A percentile compares a stretch with the other conserved stretches of the same genome.
Conservation (phyloP, 75 land plant genomes). For the Sequoia sempervirens region DNA sequence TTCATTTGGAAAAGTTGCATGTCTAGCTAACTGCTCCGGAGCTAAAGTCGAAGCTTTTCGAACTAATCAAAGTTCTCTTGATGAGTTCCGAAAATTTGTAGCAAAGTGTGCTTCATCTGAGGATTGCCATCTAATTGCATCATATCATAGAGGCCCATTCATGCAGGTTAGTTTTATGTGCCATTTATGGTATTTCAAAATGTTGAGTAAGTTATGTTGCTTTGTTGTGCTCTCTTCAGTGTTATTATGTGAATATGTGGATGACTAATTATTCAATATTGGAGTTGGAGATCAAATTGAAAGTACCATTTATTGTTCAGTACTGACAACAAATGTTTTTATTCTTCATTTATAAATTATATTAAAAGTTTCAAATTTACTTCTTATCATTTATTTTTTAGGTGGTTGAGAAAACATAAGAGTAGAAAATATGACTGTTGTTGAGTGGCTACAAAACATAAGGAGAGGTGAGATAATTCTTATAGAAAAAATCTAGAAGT, state of each 20-base stretch:
- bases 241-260: not conserved
- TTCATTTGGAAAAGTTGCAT: conserved; percentile 70
- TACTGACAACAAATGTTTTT: not conserved
- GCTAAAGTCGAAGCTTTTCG: conserved; percentile 69
- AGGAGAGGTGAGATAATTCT: not conserved
- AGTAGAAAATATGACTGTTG: not conserved
- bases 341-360: not conserved
- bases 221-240: not conserved
- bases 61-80: conserved; percentile 43
- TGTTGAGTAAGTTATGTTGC: not conserved
- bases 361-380: not conserved
- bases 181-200: not conserved
- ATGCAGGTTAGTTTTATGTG: conserved; percentile 50
- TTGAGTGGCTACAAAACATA: not conserved
- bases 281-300: conserved; percentile 3
- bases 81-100: conserved; percentile 61
- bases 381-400: not conserved
- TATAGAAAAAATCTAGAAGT: not conserved
- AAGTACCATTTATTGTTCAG: not conserved
- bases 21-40: conserved; percentile 73
- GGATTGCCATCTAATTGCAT: conserved; percentile 69
- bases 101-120: conserved; percentile 59
- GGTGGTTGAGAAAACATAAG: not conserved
- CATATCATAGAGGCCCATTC: conserved; percentile 64
- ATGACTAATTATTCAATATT: not conserved